Conservation (phyloP, 164 flowering plant species). For the Chimonanthus salicifolius region DNA sequence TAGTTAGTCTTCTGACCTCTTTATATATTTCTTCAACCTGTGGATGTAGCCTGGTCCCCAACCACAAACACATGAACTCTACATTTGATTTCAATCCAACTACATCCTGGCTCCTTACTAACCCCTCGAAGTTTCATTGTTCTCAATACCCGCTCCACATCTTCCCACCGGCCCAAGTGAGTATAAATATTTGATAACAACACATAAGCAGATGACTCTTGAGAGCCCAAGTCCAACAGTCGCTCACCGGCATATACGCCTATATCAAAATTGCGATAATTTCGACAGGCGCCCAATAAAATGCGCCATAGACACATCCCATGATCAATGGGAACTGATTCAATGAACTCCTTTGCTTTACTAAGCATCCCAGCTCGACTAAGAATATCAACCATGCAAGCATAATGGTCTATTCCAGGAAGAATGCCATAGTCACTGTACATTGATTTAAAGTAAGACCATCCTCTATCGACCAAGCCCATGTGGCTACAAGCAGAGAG, state of each 20-base stretch:
- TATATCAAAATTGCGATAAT: slow-evolving; percentile 44
- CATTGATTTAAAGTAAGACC: slow-evolving; percentile 62
- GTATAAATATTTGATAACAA: slow-evolving; percentile 59
- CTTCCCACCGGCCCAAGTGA: slow-evolving; percentile 51
- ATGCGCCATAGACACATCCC: slow-evolving; percentile 75
- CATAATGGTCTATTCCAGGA: slow-evolving; percentile 68
- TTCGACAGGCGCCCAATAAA: slow-evolving; percentile 55
- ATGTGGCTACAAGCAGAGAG: slow-evolving; percentile 85
- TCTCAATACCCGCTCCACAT: slow-evolving; percentile 57
- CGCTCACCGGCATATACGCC: slow-evolving; percentile 83
- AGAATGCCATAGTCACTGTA: slow-evolving; percentile 35
- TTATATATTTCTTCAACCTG: slow-evolving; percentile 32
- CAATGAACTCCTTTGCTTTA: slow-evolving; percentile 74
- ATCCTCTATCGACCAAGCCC: slow-evolving; percentile 65
- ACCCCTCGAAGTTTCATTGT: slow-evolving; percentile 59
- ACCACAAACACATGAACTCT: slow-evolving; percentile 70
- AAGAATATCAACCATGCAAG: slow-evolving; percentile 81
- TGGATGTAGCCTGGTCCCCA: slow-evolving; percentile 68
- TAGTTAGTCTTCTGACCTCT: slow-evolving; percentile 34
- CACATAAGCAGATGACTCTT: slow-evolving; percentile 79
- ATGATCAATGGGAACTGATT: slow-evolving; percentile 56
- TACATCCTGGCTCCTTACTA: slow-evolving; percentile 77
- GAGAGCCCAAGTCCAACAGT: slow-evolving; percentile 62
- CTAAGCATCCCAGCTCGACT: slow-evolving; percentile 68
- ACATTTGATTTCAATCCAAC: slow-evolving; percentile 73